Conservation (phyloP, 148 eudicot genomes). For the Pouteria glomerata region DNA sequence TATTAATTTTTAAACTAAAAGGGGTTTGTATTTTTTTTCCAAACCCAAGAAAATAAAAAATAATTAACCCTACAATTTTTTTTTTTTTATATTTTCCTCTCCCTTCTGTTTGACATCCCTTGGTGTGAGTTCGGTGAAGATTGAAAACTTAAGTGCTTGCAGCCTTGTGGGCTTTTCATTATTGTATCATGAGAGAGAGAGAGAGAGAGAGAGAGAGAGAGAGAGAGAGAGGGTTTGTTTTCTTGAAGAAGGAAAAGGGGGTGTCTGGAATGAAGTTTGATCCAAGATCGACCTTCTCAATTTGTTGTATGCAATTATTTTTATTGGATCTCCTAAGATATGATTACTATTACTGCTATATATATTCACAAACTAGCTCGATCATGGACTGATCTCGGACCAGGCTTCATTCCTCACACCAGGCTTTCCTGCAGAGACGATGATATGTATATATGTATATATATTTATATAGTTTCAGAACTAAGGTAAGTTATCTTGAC, state of each 20-base stretch:
- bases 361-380: no score
- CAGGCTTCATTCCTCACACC: conserved; percentile 76
- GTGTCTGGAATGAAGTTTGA: conserved; percentile 51
- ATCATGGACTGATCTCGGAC: conserved; percentile 56
- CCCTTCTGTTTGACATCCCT: not conserved
- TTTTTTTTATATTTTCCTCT: not conserved
- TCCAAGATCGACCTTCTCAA: no score
- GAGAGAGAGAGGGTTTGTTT: not conserved
- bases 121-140: not conserved
- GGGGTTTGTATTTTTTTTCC: no score
- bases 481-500: no score
- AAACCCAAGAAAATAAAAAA: no score
- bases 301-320: no score
- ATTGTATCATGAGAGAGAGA: conserved; percentile 17
- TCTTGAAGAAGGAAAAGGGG: conserved; percentile 16
- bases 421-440: conserved; percentile 14
- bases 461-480: no score
- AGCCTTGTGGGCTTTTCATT: conserved; percentile 18
- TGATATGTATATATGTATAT: no score
- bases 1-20: no score
- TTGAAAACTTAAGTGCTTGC: not conserved
- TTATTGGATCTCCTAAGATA: no score
- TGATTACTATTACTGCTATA: no score
- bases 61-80: no score
- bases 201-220: conserved; percentile 7